Evolutionary conservation across 2,329 filamentous ascomycete species (phyloP), one percentile per base, ranked within the genome.

Genomic region (Venturia pyrina): DNA sequence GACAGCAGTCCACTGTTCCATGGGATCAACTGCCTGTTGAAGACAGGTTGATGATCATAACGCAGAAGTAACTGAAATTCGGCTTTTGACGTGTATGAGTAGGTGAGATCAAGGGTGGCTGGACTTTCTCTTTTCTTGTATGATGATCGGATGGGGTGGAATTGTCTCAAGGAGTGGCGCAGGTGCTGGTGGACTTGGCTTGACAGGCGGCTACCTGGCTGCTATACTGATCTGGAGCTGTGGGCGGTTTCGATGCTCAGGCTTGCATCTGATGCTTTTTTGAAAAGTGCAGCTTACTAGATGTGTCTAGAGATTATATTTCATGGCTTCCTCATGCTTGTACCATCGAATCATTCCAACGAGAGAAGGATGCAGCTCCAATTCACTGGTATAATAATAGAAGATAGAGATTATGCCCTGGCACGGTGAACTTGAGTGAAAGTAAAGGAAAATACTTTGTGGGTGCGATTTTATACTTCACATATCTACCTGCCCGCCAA

Each of bases 21-120:
- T 62, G 60, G 60, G 34, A 62, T 7, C 6, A 62, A 19, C 24
- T 62, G 40, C 40, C 60, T 41, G 43, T 62, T 46, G 60, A 62
- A 21, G 60, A 62, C 7, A 62, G 40, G 53, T 59, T 59, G 28
- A 59, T 59, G 53, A 34, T 59, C 1, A 34, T 59, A 3, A 37
- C 24, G 5, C 53, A 15, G 28, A 32, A 59, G 15, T 50, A n/a
- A 37, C 3, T 37, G 53, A n/a, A 15, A 21, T 37, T 8, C 3
- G 53, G 32, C n/a, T 19, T 5, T n/a, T n/a, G 53, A 34, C 28
- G 32, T 59, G 28, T 28, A 28, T 53, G 48, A 50, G 28, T 57
- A 37, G 28, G 32, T 19, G 13, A n/a, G n/a, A n/a, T n/a, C 17
- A 37, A 8, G 53, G 19, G n/a, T 15, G 5, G 53, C 19, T 21